Percentiles rank a stretch among this genome's conserved stretches.
phyloP scores from a whole-genome alignment of 2,329 filamentous ascomycete genomes.

The Aspergillus unguis region DNA sequence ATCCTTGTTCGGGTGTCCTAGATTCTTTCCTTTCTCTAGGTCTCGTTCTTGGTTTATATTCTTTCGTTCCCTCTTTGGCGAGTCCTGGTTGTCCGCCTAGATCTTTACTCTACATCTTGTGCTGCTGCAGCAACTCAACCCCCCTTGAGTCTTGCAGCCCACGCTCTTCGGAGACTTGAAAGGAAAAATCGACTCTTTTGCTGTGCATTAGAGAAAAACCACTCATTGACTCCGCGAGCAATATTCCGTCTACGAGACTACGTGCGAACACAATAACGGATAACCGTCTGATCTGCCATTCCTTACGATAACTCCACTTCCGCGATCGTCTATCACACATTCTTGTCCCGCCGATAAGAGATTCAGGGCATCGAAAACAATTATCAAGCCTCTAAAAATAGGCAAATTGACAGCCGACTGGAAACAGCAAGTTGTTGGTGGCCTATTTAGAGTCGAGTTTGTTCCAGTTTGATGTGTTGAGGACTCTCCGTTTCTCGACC shows the following conservation, averaged over 20 bases:
- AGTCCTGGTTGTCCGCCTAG: slow-evolving; percentile 42
- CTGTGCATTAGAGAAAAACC: slow-evolving; percentile 26
- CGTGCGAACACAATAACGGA: slow-evolving; percentile 25
- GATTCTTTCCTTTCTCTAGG: slow-evolving; percentile 24
- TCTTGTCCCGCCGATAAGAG: slow-evolving; percentile 15
- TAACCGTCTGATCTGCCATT: slow-evolving; percentile 33
- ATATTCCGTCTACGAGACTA: slow-evolving; percentile 3
- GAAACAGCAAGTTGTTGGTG: slow-evolving; percentile 7
- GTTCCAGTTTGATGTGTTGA: slow-evolving; percentile 6
- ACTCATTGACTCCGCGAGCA: slow-evolving; percentile 2
- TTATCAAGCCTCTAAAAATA: slow-evolving; percentile 16
- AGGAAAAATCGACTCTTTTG: slow-evolving; percentile 21
- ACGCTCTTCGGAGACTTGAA: slow-evolving; percentile 10
- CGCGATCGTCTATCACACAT: slow-evolving; percentile 30
- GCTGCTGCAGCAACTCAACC: slow-evolving; percentile 18
- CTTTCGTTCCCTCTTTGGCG: slow-evolving; percentile 18
- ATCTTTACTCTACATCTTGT: slow-evolving; percentile 22
- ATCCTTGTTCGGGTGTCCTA: slow-evolving; percentile 29
- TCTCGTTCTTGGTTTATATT: slow-evolving; percentile 13
- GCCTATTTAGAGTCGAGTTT: slow-evolving; percentile 3
- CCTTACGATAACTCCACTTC: slow-evolving; percentile 24
- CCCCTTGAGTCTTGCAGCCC: slow-evolving; percentile 26
- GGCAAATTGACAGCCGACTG: slow-evolving; percentile 8
- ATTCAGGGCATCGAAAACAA: slow-evolving; percentile 14
- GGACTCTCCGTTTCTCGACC: neutral